Evolutionary conservation across 176 grass and related monocot species (phyloP).

Genomic region (Stipa capillata): DNA sequence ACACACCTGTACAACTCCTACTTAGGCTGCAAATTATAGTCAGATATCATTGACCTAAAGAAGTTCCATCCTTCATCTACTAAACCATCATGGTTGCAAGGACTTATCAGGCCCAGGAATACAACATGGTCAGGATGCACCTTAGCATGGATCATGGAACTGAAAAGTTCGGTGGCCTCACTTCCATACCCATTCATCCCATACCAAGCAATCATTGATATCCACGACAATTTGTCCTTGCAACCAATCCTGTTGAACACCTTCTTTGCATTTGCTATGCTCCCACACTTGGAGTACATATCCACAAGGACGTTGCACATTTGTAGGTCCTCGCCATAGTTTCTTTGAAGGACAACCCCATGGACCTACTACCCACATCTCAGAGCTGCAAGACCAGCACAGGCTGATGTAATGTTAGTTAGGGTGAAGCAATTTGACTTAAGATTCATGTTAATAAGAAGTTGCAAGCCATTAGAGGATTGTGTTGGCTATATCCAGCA

Average conservation of each 20-base stretch:
- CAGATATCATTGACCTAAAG: slow-evolving; percentile 39
- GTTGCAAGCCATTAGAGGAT: slow-evolving; percentile 38
- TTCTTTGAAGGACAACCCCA: slow-evolving; percentile 32
- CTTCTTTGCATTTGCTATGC: slow-evolving; percentile 25
- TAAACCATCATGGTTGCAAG: slow-evolving; percentile 59
- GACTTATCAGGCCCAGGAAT: slow-evolving; percentile 38
- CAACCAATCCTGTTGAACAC: slow-evolving; percentile 29
- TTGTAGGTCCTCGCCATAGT: slow-evolving; percentile 25
- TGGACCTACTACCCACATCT: slow-evolving; percentile 48
- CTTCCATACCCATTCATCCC: slow-evolving; percentile 38
- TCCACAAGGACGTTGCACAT: slow-evolving; percentile 43
- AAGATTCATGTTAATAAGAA: slow-evolving; percentile 34
- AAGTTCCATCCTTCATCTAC: slow-evolving; percentile 49
- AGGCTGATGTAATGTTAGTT: slow-evolving; percentile 44
- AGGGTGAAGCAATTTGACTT: slow-evolving; percentile 40
- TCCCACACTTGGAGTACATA: slow-evolving; percentile 65
- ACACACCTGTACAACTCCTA: slow-evolving; percentile 45
- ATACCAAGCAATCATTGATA: slow-evolving; percentile 53
- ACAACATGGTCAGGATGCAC: slow-evolving; percentile 40
- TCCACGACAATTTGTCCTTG: slow-evolving; percentile 51
- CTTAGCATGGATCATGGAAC: slow-evolving; percentile 31
- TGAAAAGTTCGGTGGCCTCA: slow-evolving; percentile 37
- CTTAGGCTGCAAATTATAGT: slow-evolving; percentile 46
- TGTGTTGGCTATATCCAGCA: slow-evolving; percentile 19
- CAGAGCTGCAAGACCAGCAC: slow-evolving; percentile 40